phyloP scores from a whole-genome alignment of 768 basidiomycete genomes.

The Amanita subjunquillea region DNA sequence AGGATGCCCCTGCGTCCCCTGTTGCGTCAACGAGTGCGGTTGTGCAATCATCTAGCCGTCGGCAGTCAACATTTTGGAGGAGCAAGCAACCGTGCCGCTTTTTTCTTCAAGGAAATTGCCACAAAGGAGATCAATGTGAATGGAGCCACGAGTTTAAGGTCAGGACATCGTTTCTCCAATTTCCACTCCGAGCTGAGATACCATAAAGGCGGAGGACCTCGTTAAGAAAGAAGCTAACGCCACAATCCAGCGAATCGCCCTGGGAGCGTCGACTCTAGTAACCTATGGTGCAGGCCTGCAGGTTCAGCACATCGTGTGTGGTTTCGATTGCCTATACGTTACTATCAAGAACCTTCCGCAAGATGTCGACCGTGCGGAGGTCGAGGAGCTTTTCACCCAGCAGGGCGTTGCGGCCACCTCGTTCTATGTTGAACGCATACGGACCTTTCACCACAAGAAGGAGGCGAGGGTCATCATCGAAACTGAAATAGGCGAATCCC shows the following conservation, averaged over 20 bases:
- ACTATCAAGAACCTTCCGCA: constrained; percentile 34
- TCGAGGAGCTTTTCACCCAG: constrained; percentile 30
- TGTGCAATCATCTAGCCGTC: too few species aligned
- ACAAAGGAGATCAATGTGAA: background rate
- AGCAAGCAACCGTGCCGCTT: background rate
- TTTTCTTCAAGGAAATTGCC: background rate
- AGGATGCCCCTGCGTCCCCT: background rate
- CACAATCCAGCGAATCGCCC: constrained; percentile 33
- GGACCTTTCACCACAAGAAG: constrained; percentile 10
- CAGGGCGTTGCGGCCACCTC: constrained; percentile 29
- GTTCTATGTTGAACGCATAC: constrained; percentile 24
- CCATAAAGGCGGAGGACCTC: background rate
- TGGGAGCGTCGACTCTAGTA: constrained; percentile 32
- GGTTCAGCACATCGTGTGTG: constrained; percentile 33
- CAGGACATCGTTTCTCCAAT: background rate
- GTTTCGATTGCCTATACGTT: constrained; percentile 43
- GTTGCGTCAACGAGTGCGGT: background rate
- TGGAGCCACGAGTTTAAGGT: background rate
- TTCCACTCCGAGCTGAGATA: background rate
- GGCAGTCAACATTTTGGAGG: background rate
- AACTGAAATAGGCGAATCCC: constrained; percentile 25
- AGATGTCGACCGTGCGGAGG: constrained; percentile 27
- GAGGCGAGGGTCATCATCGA: constrained; percentile 36
- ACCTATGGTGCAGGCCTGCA: constrained; percentile 40
- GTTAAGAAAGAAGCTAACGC: constrained; percentile 28